These are phyloP conservation scores for Lagenaria siceraria DNA, from an alignment of 306 rosid genomes.

Conservation along the genomic window DNA sequence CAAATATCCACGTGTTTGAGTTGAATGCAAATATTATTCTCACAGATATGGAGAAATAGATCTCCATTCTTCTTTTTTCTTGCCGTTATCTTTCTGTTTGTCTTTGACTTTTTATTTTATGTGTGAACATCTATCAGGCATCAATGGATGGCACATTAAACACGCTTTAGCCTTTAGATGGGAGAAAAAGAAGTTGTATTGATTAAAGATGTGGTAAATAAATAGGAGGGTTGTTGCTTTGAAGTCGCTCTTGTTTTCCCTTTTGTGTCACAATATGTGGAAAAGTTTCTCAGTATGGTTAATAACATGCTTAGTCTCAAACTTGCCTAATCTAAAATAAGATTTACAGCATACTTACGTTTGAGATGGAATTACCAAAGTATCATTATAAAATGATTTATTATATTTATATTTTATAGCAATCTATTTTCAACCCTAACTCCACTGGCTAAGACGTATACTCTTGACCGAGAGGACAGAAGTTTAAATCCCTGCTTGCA, in stretches of 20 bases:
- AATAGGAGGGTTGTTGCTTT: neutral
- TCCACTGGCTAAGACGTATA: neutral
- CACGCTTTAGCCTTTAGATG: neutral
- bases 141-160: neutral
- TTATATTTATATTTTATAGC: neutral
- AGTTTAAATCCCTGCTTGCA: neutral
- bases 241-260: neutral
- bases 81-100: neutral
- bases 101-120: neutral
- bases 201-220: neutral
- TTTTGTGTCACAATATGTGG: neutral
- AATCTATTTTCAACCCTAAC: neutral
- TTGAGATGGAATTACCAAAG: neutral
- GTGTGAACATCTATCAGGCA: neutral
- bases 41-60: neutral
- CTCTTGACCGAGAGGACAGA: neutral
- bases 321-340: neutral
- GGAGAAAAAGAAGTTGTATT: neutral
- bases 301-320: neutral
- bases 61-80: neutral
- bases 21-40: neutral
- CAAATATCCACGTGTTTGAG: neutral
- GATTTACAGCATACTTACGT: neutral
- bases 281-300: neutral
- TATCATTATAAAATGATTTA: neutral